Evolutionary conservation across 106 monocot species (phyloP).

Genomic region (Dendrobium catenatum): DNA sequence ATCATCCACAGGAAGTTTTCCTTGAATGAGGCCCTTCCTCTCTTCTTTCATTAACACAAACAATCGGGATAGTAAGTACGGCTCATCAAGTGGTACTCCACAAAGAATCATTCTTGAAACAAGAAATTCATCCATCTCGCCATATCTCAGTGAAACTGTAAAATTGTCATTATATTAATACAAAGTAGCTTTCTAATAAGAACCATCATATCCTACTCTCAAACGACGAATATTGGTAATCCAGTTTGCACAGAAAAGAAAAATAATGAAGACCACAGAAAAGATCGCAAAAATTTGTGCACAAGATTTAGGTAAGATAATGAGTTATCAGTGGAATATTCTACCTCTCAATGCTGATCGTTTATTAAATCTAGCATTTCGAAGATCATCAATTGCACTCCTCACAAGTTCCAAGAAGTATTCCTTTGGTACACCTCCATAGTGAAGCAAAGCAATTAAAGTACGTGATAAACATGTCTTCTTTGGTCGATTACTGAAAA

Average conservation of each 20-base stretch:
- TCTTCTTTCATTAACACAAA: conserved; percentile 35
- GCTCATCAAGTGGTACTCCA: conserved; percentile 67
- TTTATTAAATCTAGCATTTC: conserved; percentile 18
- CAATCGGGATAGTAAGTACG: conserved; percentile 33
- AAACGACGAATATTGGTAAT: neutral
- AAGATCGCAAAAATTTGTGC: neutral
- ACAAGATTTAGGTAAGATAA: neutral
- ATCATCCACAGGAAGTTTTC: conserved; percentile 45
- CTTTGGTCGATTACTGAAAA: conserved; percentile 47
- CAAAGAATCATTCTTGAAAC: conserved; percentile 42
- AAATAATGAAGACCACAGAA: neutral
- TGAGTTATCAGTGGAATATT: neutral
- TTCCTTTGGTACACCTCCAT: conserved; percentile 63
- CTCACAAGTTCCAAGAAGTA: conserved; percentile 47
- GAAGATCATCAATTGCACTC: conserved; percentile 24
- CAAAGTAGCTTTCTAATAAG: neutral
- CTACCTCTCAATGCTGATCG: conserved; percentile 42
- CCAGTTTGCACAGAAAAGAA: neutral
- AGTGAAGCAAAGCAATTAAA: conserved; percentile 53
- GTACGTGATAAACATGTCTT: conserved; percentile 34
- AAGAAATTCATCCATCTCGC: conserved; percentile 50
- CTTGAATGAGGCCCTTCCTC: conserved; percentile 29
- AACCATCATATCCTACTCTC: neutral
- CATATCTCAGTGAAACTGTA: conserved; percentile 49
- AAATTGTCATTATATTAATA: neutral